These are phyloP conservation scores for Diutina pseudorugosa DNA, from an alignment of 1,139 yeast genomes.

Conservation along the genomic window DNA sequence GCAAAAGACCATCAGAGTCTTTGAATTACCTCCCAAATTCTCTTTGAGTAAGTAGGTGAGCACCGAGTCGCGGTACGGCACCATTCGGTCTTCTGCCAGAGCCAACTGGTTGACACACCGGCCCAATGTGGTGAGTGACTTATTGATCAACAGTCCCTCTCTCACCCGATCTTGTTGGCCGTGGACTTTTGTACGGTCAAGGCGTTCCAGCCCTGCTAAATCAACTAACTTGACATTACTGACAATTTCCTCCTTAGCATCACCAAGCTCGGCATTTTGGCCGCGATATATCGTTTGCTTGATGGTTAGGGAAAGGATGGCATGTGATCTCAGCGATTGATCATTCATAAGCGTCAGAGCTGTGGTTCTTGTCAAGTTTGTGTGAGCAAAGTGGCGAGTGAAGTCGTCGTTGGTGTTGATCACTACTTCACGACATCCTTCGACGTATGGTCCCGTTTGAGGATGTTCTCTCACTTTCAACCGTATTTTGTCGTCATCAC, in stretches of 20 bases:
- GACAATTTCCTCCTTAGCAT: slow-evolving; percentile 40
- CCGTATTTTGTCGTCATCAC: slow-evolving; percentile 12
- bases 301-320: slow-evolving; percentile 53
- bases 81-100: slow-evolving; percentile 20
- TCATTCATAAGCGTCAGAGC: slow-evolving; percentile 64
- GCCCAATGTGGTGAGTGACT: slow-evolving; percentile 65
- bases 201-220: slow-evolving; percentile 73
- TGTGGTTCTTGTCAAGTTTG: slow-evolving; percentile 40
- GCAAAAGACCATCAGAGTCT: slow-evolving; percentile 67
- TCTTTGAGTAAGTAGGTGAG: slow-evolving; percentile 66
- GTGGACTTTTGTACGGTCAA: slow-evolving; percentile 47
- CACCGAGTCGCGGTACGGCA: slow-evolving; percentile 68
- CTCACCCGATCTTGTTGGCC: slow-evolving; percentile 50
- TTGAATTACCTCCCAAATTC: slow-evolving; percentile 62
- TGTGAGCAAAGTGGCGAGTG: slow-evolving; percentile 26
- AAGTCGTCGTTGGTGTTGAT: slow-evolving; percentile 36
- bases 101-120: slow-evolving; percentile 58
- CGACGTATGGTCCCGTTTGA: slow-evolving; percentile 57
- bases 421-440: slow-evolving; percentile 37
- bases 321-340: slow-evolving; percentile 67
- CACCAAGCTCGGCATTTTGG: slow-evolving; percentile 19
- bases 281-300: slow-evolving; percentile 37
- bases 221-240: slow-evolving; percentile 64
- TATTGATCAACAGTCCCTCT: slow-evolving; percentile 68
- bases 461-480: slow-evolving; percentile 50